phyloP scores from a whole-genome alignment of 2,329 filamentous ascomycete species.

The Ceratocystis albifundus region DNA sequence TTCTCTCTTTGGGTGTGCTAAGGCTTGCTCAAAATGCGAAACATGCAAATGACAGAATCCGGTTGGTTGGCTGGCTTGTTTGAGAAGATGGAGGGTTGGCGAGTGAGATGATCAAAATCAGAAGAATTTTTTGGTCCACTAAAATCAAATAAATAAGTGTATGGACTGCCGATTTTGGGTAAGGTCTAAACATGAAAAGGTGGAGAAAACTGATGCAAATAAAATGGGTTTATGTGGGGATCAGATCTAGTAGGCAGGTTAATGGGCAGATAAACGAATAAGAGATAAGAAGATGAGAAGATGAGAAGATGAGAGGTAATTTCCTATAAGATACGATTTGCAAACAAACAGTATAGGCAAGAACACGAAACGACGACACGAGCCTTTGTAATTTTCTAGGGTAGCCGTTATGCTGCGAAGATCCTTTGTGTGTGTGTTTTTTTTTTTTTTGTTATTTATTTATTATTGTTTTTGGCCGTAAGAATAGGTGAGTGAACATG shows the following conservation, averaged over 20 bases:
- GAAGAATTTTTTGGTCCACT: background rate
- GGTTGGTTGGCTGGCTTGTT: background rate
- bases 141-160: background rate
- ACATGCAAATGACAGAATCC: background rate
- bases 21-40: no score
- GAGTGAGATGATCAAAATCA: background rate
- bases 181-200: background rate
- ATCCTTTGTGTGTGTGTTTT: no score
- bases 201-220: background rate
- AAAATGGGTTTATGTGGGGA: background rate
- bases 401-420: no score
- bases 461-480: no score
- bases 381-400: background rate
- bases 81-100: background rate
- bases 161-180: background rate
- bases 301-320: no score
- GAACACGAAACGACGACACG: background rate
- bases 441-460: no score
- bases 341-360: background rate
- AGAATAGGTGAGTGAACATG: no score
- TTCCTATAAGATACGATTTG: background rate
- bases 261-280: slow-evolving; percentile 1
- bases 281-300: no score
- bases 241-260: background rate
- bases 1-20: no score